Conservation (phyloP, 2,329 filamentous ascomycete species). For the Xylariaceae sp. region DNA sequence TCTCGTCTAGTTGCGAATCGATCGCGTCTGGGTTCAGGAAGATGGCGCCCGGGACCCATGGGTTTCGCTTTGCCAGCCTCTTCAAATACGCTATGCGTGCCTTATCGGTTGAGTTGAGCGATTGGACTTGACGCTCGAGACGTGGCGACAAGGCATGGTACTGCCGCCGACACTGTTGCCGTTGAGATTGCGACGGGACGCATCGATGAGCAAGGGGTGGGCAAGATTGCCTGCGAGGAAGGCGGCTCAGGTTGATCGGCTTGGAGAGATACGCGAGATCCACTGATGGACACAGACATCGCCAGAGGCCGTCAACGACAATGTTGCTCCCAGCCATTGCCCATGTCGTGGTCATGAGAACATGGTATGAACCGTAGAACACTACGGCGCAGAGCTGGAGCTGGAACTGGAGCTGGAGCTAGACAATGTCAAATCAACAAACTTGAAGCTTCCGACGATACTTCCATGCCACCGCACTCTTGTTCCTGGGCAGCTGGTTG, state of each 20-base stretch:
- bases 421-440: background rate
- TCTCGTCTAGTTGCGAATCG: slow-evolving; percentile 24
- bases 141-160: slow-evolving; percentile 1
- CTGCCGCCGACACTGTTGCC: slow-evolving; percentile 13
- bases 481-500: background rate
- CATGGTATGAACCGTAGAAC: background rate
- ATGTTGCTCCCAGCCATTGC: slow-evolving; percentile 37
- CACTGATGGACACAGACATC: slow-evolving; percentile 56
- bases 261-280: slow-evolving; percentile 37
- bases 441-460: background rate
- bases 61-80: slow-evolving; percentile 24
- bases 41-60: slow-evolving; percentile 25
- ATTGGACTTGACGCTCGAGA: background rate
- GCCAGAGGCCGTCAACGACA: slow-evolving; percentile 56
- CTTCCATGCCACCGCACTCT: background rate
- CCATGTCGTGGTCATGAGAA: slow-evolving; percentile 2
- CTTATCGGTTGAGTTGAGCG: slow-evolving; percentile 8
- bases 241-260: slow-evolving; percentile 24
- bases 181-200: slow-evolving; percentile 8
- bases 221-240: slow-evolving; percentile 7
- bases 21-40: slow-evolving; percentile 22
- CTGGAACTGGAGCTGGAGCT: background rate
- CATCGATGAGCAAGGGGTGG: slow-evolving; percentile 13
- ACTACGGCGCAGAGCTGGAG: slow-evolving; percentile 1
- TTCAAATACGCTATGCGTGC: slow-evolving; percentile 23